phyloP scores from a whole-genome alignment of 73 alveolate species.

The Paramecium sexaurelia region DNA sequence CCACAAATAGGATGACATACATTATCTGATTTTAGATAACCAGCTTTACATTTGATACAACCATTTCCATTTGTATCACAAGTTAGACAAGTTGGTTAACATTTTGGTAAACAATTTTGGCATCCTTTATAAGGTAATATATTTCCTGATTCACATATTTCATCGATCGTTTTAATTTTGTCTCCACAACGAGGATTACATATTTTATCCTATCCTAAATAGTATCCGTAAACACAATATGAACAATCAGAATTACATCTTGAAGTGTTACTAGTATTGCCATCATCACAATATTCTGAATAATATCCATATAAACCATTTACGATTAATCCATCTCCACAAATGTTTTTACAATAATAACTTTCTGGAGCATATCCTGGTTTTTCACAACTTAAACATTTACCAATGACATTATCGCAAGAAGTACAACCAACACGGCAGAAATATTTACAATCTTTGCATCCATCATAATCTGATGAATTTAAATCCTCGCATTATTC shows the following conservation, averaged over 20 bases:
- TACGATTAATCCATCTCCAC: constrained; percentile 17
- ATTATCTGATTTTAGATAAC: background rate
- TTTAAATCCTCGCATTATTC: constrained; percentile 70
- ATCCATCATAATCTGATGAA: constrained; percentile 55
- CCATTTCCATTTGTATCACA: background rate
- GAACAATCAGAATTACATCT: background rate
- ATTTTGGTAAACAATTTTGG: background rate
- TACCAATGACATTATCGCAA: background rate
- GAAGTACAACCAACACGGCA: constrained; percentile 47
- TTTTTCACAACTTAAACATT: constrained; percentile 20
- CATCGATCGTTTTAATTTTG: constrained; percentile 42
- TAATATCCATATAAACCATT: background rate
- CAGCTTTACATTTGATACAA: background rate
- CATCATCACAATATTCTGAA: background rate
- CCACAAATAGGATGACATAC: background rate
- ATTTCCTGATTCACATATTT: constrained; percentile 80
- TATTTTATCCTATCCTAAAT: constrained; percentile 58
- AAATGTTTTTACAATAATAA: constrained; percentile 1
- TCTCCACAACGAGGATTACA: constrained; percentile 78
- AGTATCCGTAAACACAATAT: constrained; percentile 62
- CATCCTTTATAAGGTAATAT: constrained; percentile 55
- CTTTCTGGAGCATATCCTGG: background rate
- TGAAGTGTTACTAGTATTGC: background rate
- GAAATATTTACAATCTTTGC: constrained; percentile 54
- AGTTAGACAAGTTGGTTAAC: background rate